These are phyloP conservation scores for Annulohypoxylon maeteangense DNA, from an alignment of 495 filamentous ascomycete genomes.

Conservation along the genomic window DNA sequence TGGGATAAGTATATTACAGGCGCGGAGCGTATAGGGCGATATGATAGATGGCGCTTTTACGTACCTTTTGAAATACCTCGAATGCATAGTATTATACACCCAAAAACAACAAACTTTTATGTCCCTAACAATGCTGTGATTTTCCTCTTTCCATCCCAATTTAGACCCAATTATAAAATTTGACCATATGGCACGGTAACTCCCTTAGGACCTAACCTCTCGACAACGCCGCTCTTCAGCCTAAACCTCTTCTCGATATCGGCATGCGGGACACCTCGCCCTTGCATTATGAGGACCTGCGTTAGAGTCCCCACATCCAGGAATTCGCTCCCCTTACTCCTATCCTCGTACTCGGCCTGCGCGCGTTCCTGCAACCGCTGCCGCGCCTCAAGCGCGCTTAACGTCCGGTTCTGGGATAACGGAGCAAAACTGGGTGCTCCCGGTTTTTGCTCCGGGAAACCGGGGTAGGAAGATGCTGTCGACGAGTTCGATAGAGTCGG, in stretches of 20 bases:
- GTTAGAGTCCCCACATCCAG: constrained; percentile 53
- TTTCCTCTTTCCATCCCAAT: background rate
- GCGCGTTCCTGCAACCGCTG: constrained; percentile 51
- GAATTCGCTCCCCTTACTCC: constrained; percentile 51
- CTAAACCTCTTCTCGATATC: constrained; percentile 54
- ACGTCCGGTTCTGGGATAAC: constrained; percentile 50
- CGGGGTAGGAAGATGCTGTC: constrained; percentile 45
- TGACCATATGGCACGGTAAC: constrained; percentile 35
- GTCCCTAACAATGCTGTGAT: background rate
- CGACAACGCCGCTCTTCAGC: constrained; percentile 55
- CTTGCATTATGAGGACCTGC: constrained; percentile 50
- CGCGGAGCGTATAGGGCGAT: constrained; percentile 3
- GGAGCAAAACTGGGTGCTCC: constrained; percentile 44
- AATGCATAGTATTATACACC: constrained; percentile 32
- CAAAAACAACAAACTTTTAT: background rate
- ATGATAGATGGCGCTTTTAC: constrained; percentile 33
- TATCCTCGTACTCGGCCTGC: constrained; percentile 50
- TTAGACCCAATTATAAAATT: background rate
- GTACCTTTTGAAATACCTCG: constrained; percentile 39
- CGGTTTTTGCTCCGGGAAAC: constrained; percentile 20
- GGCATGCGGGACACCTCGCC: constrained; percentile 37
- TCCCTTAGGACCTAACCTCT: constrained; percentile 49
- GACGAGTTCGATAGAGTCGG: constrained; percentile 59
- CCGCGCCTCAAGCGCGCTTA: constrained; percentile 55
- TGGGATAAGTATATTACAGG: constrained; percentile 26